Percentiles rank a stretch among this genome's conserved stretches.
phyloP scores from a whole-genome alignment of 768 basidiomycete species.

The Agrocybe pediades region DNA sequence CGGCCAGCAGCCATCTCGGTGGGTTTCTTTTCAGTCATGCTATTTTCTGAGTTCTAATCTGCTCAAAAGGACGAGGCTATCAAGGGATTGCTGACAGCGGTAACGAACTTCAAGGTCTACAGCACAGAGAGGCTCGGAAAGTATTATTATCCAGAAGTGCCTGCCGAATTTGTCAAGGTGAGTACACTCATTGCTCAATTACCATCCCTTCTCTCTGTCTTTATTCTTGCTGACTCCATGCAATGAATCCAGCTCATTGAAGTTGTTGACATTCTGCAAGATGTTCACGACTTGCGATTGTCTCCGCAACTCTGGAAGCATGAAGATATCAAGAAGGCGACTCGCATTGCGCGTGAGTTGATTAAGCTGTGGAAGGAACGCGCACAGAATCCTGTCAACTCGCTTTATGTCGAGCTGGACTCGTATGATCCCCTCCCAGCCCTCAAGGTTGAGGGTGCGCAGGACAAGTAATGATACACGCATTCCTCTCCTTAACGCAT shows the following conservation, averaged over 20 bases:
- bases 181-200: background rate
- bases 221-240: background rate
- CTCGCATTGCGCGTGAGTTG: background rate
- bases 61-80: background rate
- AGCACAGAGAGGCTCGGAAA: background rate
- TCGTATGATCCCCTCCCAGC: no score
- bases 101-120: background rate
- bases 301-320: background rate
- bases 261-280: background rate
- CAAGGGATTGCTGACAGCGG: background rate
- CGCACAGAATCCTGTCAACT: no score
- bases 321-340: background rate
- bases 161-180: background rate
- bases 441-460: no score
- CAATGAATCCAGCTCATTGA: background rate
- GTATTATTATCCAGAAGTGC: background rate
- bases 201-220: background rate
- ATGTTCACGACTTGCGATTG: background rate
- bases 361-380: background rate
- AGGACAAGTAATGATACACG: no score
- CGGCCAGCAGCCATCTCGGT: no score
- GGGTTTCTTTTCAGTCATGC: background rate
- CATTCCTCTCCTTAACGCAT: no score
- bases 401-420: no score
- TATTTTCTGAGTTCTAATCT: background rate